phyloP scores from a whole-genome alignment of 306 rosid species.

The Castanopsis chinensis region DNA sequence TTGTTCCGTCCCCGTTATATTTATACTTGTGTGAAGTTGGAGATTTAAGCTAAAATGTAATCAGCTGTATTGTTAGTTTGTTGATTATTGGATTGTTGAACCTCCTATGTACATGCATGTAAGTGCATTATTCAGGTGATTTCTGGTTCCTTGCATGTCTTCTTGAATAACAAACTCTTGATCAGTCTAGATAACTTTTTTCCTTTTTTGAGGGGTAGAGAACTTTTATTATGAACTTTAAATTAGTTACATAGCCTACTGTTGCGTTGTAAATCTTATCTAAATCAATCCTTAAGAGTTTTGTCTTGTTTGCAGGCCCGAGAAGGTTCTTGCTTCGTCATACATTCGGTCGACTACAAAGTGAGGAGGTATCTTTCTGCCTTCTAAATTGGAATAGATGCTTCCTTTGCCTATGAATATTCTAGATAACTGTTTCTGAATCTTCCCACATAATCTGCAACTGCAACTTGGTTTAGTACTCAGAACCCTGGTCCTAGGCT shows the following conservation, averaged over 20 bases:
- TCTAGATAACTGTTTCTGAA: not conserved
- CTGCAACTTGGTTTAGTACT: slow-evolving; percentile 16
- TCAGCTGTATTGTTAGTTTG: too few species aligned
- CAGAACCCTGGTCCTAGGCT: not conserved
- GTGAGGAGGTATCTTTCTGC: slow-evolving; percentile 67
- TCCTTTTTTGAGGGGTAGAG: not conserved
- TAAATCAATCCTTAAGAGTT: not conserved
- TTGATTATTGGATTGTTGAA: too few species aligned
- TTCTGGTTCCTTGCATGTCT: slow-evolving; percentile 3
- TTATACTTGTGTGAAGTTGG: too few species aligned
- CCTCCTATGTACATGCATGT: too few species aligned
- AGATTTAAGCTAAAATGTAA: too few species aligned
- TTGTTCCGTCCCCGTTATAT: too few species aligned
- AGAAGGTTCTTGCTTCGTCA: slow-evolving; percentile 85
- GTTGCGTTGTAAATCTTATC: not conserved
- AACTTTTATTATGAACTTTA: not conserved
- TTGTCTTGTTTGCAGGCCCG: slow-evolving; percentile 54
- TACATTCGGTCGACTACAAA: slow-evolving; percentile 78
- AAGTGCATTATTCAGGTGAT: not conserved
- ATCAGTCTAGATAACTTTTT: not conserved
- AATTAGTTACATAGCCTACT: not conserved
- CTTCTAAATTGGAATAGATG: slow-evolving; percentile 11
- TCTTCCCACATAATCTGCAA: slow-evolving; percentile 13
- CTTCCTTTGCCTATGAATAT: slow-evolving; percentile 1
- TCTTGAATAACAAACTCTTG: slow-evolving; percentile 4